phyloP scores from a whole-genome alignment of 345 rosid genomes.

The Melastoma malabathricum region DNA sequence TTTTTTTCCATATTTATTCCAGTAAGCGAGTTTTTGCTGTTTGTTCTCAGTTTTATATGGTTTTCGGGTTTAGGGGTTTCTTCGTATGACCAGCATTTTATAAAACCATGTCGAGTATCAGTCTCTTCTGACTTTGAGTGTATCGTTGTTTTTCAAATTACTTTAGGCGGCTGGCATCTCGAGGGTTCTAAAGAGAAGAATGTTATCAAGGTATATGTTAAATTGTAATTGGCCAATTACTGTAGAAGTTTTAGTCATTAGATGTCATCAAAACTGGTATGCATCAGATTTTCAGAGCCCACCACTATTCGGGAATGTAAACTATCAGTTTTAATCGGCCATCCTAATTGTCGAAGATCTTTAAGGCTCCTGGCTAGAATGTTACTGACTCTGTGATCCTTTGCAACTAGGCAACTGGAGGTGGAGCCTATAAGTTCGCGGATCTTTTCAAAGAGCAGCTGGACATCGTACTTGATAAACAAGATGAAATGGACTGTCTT shows the following conservation, averaged over 20 bases:
- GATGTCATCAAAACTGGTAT: no score
- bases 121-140: no score
- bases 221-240: background rate
- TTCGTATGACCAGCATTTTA: no score
- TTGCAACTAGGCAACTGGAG: slow-evolving; percentile 83
- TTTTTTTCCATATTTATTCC: background rate
- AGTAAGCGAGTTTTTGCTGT: no score
- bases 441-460: slow-evolving; percentile 85
- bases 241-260: background rate
- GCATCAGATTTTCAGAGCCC: no score
- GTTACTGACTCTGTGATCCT: slow-evolving; percentile 5
- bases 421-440: slow-evolving; percentile 89
- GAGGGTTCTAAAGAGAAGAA: slow-evolving; percentile 21
- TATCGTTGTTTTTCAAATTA: slow-evolving; percentile 2
- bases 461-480: slow-evolving; percentile 70
- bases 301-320: no score
- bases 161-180: slow-evolving; percentile 47
- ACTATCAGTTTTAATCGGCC: no score
- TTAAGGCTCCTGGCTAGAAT: no score
- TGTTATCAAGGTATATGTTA: slow-evolving; percentile 49
- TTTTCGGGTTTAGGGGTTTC: no score
- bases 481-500: slow-evolving; percentile 93
- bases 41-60: background rate
- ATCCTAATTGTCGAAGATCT: background rate
- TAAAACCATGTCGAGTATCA: no score